These are phyloP conservation scores for Boletus fagicola DNA, from an alignment of 768 basidiomycete species.

Conservation along the genomic window DNA sequence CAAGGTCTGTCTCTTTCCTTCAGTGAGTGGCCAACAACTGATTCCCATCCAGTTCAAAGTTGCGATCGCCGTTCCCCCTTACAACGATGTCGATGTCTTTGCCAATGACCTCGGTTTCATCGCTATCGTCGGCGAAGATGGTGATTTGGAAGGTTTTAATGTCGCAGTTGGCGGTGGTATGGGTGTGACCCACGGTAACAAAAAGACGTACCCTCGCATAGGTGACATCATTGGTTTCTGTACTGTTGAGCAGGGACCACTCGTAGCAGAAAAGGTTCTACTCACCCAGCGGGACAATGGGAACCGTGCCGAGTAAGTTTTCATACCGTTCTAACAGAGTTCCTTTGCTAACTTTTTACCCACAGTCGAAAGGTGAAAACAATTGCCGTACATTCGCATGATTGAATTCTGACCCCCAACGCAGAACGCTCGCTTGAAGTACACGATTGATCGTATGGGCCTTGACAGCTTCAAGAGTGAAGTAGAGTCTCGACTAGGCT, in stretches of 20 bases:
- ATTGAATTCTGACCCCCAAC: conserved; percentile 12
- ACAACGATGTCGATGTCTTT: conserved; percentile 95
- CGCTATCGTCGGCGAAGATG: conserved; percentile 76
- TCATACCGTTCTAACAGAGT: background rate
- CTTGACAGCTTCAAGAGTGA: conserved; percentile 82
- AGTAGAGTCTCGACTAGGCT: conserved; percentile 87
- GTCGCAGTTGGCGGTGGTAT: conserved; percentile 94
- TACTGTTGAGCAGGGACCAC: conserved; percentile 77
- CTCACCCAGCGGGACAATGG: conserved; percentile 93
- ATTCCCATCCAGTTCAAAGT: conserved; percentile 78
- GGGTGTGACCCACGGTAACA: conserved; percentile 99
- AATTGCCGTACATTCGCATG: background rate
- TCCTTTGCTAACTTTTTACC: conserved; percentile 1
- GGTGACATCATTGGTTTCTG: conserved; percentile 92
- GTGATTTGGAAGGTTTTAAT: conserved; percentile 88
- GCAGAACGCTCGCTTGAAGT: conserved; percentile 88
- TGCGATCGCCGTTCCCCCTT: conserved; percentile 93
- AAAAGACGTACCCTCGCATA: conserved; percentile 95
- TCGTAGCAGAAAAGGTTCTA: conserved; percentile 92
- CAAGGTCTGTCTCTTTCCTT: conserved; percentile 55
- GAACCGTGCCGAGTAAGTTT: conserved; percentile 84
- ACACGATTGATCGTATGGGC: conserved; percentile 96
- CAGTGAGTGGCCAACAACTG: background rate
- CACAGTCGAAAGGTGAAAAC: conserved; percentile 54
- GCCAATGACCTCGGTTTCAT: conserved; percentile 97